Evolutionary conservation across 805 yeast genomes (phyloP), one percentile per base, ranked within the genome.

Genomic region (Barnettozyma sucrosica): DNA sequence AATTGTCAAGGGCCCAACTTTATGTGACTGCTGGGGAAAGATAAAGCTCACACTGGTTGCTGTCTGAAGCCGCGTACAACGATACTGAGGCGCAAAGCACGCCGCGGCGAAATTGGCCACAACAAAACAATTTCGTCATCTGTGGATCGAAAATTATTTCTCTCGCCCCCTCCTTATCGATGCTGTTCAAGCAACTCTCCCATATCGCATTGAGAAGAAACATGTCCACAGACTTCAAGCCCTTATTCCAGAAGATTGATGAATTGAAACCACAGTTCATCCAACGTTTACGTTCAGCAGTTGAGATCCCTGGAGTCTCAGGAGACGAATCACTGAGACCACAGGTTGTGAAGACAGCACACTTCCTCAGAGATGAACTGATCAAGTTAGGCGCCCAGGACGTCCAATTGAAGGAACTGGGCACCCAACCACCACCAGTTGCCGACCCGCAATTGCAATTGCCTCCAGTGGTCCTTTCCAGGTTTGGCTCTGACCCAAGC

Each of bases 401-500:
- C 62, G 80, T 93, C 59, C 84, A 86, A 66, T 71, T 87, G 62
- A 84, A 80, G 63, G 88, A 83, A 43, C 75, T 93, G 56, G 99
- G 99, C 43, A 73, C 71, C 43, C 98, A 93, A 67, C 96, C 95
- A 19, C 92, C 90, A n/a, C 93, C 95, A 28, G 90, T 84, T n/a
- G 70, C 68, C 19, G 79, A 83, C 54, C 68, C 79, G 24, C 73
- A 72, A 36, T 72, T 92, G 51, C 78, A 80, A 57, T 78, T 93
- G 54, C 99, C 99, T 19, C 99, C 99, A 10, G 83, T 93, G 51
- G 90, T 93, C n/a, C 78, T 93, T 51, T 93, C 93, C 30, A 80
- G 93, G 61, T 83, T 77, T 58, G 99, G 99, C 48, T 63, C 65
- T 24, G 95, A 89, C 63, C 83, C 96, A 36, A 54, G 66, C 28